Base-by-base conservation (phyloP, 805 yeast genomes). In the Ogataea trehalophila region DNA sequence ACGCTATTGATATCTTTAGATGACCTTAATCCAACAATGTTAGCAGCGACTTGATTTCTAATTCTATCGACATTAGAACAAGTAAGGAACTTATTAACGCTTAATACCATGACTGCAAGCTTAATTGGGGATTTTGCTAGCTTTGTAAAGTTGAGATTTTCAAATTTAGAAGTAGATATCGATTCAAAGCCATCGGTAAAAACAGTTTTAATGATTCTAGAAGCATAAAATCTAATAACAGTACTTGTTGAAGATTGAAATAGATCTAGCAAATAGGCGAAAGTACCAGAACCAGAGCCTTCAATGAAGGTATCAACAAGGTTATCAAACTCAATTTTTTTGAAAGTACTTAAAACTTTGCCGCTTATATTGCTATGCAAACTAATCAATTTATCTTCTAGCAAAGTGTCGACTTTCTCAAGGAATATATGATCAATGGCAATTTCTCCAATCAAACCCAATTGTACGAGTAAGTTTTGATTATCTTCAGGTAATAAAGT, bases 21-120 rank as follows among this genome's bases (percentile, higher is more conserved):
- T 1, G 50, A 41, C 43, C 70, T 72, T 2, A 76, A 65, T 1
- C 89, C 87, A 41, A 85, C 67, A 18, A 85, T 60, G 54, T 83
- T 89, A 1, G 91, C 79, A 14, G 81, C 81, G n/a, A 78, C 67
- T 46, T 73, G 71, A 52, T 81, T 85, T 53, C 90, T 74, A 9
- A 78, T 54, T 49, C 82, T 72, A 16, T 76, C 82, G 33, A 78
- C 69, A 35, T 68, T 65, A 0, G 65, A 48, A 9, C 73, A 60
- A 0, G 65, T 44, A 1, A 72, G 56, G 33, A 74, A 61, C 29
- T 72, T 73, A 8, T 66, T 63, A 5, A 69, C 51, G 2, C 69
- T 57, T 1, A 67, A 51, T 1, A 72, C 33, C 7, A 75, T 57
- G 11, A 79, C 62, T 2, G 71, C 63, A 6, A 62, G 55, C 38